Percentiles rank a stretch among this genome's conserved stretches.
phyloP scores from a whole-genome alignment of 768 basidiomycete species.

The Amanita phalloides region DNA sequence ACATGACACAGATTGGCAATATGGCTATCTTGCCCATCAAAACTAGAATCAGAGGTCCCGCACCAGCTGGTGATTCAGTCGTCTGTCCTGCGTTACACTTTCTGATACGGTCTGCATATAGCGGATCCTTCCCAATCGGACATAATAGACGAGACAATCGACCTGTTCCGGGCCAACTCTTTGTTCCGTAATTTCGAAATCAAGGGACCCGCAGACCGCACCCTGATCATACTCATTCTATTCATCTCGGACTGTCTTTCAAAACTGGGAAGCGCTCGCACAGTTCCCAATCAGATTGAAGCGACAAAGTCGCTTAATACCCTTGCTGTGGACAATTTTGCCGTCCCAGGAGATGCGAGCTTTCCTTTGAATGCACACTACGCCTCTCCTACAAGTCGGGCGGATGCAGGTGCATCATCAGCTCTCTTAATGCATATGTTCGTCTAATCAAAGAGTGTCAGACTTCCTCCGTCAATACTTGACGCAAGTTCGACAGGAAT shows the following conservation, averaged over 20 bases:
- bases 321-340: conserved; percentile 85
- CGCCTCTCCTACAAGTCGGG: conserved; percentile 61
- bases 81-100: conserved; percentile 7
- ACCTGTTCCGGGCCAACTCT: conserved; percentile 97
- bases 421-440: not conserved
- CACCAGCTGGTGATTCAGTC: conserved; percentile 53
- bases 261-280: conserved; percentile 68
- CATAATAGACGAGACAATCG: conserved; percentile 91
- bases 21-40: conserved; percentile 84
- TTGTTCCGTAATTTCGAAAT: conserved; percentile 99
- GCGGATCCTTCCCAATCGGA: conserved; percentile 75
- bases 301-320: conserved; percentile 86
- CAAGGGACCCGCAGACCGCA: conserved; percentile 93
- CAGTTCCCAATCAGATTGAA: conserved; percentile 67
- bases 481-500: conserved; percentile 86
- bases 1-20: conserved; percentile 82
- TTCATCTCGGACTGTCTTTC: conserved; percentile 96
- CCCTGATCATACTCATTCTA: conserved; percentile 94
- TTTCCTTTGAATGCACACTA: conserved; percentile 93
- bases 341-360: conserved; percentile 92
- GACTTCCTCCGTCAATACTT: conserved; percentile 89
- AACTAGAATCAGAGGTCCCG: conserved; percentile 87
- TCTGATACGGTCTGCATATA: conserved; percentile 19
- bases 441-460: conserved; percentile 17
- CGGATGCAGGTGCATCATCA: conserved; percentile 59